Base-by-base conservation (phyloP, 1,284 basidiomycete species). In the Wolfiporia cocos region DNA sequence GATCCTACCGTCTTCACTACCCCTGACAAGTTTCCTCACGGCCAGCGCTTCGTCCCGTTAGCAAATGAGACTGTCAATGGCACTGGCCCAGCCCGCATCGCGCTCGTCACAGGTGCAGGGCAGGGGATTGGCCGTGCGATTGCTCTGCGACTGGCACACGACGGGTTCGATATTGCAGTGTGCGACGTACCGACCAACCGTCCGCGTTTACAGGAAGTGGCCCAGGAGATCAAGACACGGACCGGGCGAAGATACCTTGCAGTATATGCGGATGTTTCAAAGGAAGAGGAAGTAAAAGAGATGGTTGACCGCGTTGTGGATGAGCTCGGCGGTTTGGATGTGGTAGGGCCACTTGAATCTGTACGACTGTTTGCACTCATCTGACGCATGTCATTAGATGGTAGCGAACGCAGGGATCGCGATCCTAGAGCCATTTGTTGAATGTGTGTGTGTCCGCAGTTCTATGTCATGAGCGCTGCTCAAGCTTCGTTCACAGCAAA, bases 381-480 rank as follows among this genome's bases (percentile, higher is more conserved):
- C 4, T 14, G 9, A n/a, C n/a, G n/a, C n/a, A n/a, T n/a, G 3
- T 34, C 15, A 30, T 15, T 35, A 62, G 59, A 61, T 62, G 57
- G 46, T 62, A 19, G 61, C 61, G 14, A 63, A 63, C 34, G 61
- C 57, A 7, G 59, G 61, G 2, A 49, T 61, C 37, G 50, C 53
- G 12, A 45, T 49, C 5, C 45, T 52, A 10, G 48, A 49, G 22
- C 42, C 51, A 1, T 42, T 62, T 28, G 32, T 57, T 20, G 51
- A 58, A 11, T 48, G 56, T 44, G 31, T 21, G 41, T 6, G n/a
- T 19, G 5, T 31, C 37, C 24, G 20, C 6, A n/a, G 5, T 9
- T 20, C 18, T 12, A 12, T 35, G 15, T 4, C 34, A 20, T 35
- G 34, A 35, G 17, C 21, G 10, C 17, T n/a, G 12, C 17, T n/a